A percentile compares a stretch with the other conserved stretches of the same genome.
phyloP scores from a whole-genome alignment of 169 alveolate genomes.

The Cytauxzoon felis region DNA sequence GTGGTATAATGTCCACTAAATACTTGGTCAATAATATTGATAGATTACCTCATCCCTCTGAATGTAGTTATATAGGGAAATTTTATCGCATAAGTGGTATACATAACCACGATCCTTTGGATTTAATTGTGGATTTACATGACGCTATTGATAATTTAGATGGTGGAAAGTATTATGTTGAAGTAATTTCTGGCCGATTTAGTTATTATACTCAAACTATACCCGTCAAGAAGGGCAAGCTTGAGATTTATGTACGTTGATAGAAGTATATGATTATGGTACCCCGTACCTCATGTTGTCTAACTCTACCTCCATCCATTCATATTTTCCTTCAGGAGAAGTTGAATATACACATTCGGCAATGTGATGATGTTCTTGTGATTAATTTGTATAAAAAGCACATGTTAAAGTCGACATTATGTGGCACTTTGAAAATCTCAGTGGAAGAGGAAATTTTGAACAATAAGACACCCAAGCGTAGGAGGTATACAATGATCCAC shows the following conservation, averaged over 20 bases:
- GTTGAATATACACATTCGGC: slow-evolving; percentile 53
- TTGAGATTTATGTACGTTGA: slow-evolving; percentile 33
- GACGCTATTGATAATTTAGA: slow-evolving; percentile 35
- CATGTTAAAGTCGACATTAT: neutral
- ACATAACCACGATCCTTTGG: slow-evolving; percentile 68
- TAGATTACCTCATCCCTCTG: slow-evolving; percentile 62
- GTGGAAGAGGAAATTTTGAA: slow-evolving; percentile 29
- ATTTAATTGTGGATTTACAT: slow-evolving; percentile 63
- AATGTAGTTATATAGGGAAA: slow-evolving; percentile 58
- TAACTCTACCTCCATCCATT: neutral
- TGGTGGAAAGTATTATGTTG: slow-evolving; percentile 51
- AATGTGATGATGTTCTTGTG: slow-evolving; percentile 39
- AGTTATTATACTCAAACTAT: slow-evolving; percentile 25
- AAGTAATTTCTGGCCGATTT: slow-evolving; percentile 58
- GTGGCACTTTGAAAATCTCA: slow-evolving; percentile 24
- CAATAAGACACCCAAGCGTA: slow-evolving; percentile 19
- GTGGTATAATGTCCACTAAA: slow-evolving; percentile 39
- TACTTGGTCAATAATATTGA: slow-evolving; percentile 29
- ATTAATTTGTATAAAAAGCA: slow-evolving; percentile 22
- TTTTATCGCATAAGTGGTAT: slow-evolving; percentile 46
- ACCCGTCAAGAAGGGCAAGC: slow-evolving; percentile 15
- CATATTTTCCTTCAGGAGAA: slow-evolving; percentile 37
- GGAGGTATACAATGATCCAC: slow-evolving; percentile 42
- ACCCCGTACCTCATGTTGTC: neutral
- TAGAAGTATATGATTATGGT: neutral